A percentile compares a stretch with the other conserved stretches of the same genome.
Evolutionary conservation across 805 yeast genomes (phyloP).

Genomic region (Ogataea trehalophila): DNA sequence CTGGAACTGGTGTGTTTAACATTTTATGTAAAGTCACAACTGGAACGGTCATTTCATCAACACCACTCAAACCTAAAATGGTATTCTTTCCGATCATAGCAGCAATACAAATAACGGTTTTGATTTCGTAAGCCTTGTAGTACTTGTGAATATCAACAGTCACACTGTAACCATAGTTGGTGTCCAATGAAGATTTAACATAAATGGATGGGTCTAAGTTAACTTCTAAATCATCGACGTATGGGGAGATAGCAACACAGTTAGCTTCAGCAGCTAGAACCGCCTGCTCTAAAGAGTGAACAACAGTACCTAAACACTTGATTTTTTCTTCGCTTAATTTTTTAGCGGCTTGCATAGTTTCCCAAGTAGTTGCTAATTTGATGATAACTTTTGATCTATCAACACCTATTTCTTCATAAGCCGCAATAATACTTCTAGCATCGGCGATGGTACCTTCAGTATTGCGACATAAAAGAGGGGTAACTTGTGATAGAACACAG

Average conservation of each 20-base stretch:
- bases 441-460: conserved; percentile 22
- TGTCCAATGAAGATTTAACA: conserved; percentile 17
- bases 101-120: conserved; percentile 30
- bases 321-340: conserved; percentile 22
- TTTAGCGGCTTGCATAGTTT: conserved; percentile 30
- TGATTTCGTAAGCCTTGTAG: conserved; percentile 28
- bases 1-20: conserved; percentile 21
- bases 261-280: conserved; percentile 34
- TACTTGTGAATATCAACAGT: conserved; percentile 31
- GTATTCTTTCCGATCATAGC: conserved; percentile 30
- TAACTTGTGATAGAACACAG: conserved; percentile 26
- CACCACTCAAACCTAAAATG: conserved; percentile 28
- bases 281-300: conserved; percentile 33
- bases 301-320: conserved; percentile 32
- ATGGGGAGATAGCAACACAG: conserved; percentile 32
- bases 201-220: conserved; percentile 25
- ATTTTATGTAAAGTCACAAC: conserved; percentile 26
- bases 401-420: conserved; percentile 30
- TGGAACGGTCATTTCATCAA: conserved; percentile 33
- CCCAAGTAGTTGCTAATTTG: conserved; percentile 33
- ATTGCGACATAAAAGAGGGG: conserved; percentile 25
- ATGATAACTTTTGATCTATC: conserved; percentile 28
- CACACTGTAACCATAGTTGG: conserved; percentile 27
- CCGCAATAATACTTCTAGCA: conserved; percentile 26
- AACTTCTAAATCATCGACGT: conserved; percentile 28